Percentiles rank a stretch among this genome's conserved stretches.
Conservation (phyloP, 2,329 filamentous ascomycete species). For the Fusarium sp. region DNA sequence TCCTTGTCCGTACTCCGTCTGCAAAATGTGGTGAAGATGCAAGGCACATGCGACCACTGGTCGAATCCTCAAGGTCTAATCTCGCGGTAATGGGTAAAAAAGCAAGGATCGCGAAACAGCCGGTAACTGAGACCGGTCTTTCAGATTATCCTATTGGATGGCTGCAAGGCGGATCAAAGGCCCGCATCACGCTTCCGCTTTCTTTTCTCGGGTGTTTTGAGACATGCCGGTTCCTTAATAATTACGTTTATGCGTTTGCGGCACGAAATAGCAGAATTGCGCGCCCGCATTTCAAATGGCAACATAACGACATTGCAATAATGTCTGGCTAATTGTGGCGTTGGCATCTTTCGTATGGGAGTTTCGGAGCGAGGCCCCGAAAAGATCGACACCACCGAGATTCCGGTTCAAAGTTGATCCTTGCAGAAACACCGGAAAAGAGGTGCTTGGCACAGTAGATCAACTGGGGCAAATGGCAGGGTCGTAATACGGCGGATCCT, state of each 20-base stretch:
- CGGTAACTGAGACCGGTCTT: too few species aligned
- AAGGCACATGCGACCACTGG: background rate
- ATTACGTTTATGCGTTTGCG: background rate
- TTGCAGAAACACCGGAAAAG: background rate
- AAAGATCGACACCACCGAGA: conserved; percentile 1
- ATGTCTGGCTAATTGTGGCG: background rate
- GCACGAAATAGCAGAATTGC: conserved; percentile 1
- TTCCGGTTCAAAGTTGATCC: background rate
- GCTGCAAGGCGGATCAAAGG: background rate
- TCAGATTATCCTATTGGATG: conserved; percentile 1
- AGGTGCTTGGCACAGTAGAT: background rate
- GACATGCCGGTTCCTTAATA: background rate
- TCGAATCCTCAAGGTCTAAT: background rate
- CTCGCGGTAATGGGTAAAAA: too few species aligned
- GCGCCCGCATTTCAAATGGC: background rate
- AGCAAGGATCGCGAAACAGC: background rate
- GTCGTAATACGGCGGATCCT: too few species aligned
- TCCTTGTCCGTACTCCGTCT: background rate
- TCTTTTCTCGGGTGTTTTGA: background rate
- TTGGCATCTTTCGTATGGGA: background rate
- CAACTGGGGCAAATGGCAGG: background rate
- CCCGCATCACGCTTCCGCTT: background rate
- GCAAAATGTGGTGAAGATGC: background rate
- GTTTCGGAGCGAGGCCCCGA: conserved; percentile 14
- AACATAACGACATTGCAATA: background rate